phyloP scores from a whole-genome alignment of 345 rosid species.

The Rubroshorea leprosula region DNA sequence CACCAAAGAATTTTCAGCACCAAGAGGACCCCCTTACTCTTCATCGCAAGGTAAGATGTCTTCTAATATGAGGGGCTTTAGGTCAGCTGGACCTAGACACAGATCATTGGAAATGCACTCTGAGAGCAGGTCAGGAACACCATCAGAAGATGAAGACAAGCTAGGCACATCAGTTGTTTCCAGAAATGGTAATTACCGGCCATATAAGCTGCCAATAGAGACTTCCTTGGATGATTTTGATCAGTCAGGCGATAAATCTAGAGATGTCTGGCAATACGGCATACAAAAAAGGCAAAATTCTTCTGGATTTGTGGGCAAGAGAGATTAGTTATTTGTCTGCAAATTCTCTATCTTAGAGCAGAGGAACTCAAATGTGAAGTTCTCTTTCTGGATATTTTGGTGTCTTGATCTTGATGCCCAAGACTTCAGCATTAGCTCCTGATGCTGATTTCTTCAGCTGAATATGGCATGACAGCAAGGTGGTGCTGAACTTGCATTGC shows the following conservation, averaged over 20 bases:
- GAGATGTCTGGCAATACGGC: slow-evolving; percentile 83
- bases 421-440: slow-evolving; percentile 9
- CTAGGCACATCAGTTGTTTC: slow-evolving; percentile 32
- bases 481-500: background rate
- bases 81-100: slow-evolving; percentile 67
- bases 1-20: too few relatives aligned
- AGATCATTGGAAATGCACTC: slow-evolving; percentile 52
- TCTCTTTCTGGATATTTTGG: background rate
- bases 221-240: slow-evolving; percentile 55
- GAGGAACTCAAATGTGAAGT: background rate
- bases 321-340: slow-evolving; percentile 27
- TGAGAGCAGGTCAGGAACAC: slow-evolving; percentile 68
- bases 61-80: slow-evolving; percentile 60
- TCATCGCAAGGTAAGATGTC: slow-evolving; percentile 45
- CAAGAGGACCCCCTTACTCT: slow-evolving; percentile 15
- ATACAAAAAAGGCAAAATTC: slow-evolving; percentile 49
- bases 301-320: slow-evolving; percentile 42
- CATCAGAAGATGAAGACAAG: slow-evolving; percentile 77
- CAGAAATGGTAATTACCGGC: slow-evolving; percentile 58
- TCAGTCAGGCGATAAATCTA: slow-evolving; percentile 53
- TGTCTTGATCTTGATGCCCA: too few relatives aligned
- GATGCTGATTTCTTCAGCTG: slow-evolving; percentile 6
- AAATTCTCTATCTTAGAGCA: too few relatives aligned
- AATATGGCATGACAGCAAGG: slow-evolving; percentile 6
- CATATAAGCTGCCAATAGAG: slow-evolving; percentile 39